Conservation (phyloP, 805 yeast genomes). For the Pichia eremophila region DNA sequence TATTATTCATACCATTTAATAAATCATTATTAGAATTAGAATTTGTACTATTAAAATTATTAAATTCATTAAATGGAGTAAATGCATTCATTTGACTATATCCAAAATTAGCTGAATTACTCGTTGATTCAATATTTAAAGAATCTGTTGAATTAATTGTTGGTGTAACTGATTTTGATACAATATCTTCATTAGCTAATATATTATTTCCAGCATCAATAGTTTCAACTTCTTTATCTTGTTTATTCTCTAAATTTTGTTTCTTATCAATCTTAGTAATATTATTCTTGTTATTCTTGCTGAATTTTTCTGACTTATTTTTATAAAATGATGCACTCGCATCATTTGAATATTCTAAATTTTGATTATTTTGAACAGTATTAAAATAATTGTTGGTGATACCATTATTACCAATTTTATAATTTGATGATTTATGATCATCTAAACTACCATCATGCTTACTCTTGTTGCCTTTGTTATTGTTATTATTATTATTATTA, state of each 20-base stretch:
- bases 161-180: background rate
- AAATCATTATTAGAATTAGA: background rate
- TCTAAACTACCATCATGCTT: too few species aligned
- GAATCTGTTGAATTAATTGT: background rate
- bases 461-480: conserved; percentile 1
- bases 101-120: background rate
- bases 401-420: conserved; percentile 6
- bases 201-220: too few species aligned
- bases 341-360: background rate
- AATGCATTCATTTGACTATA: background rate
- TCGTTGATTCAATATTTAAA: background rate
- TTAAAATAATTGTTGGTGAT: conserved; percentile 2
- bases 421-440: background rate
- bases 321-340: background rate
- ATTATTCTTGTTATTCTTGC: background rate
- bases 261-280: too few species aligned
- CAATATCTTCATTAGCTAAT: background rate
- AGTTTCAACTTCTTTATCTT: background rate
- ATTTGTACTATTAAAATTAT: too few species aligned
- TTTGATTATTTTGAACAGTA: background rate
- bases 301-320: background rate
- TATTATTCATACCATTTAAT: background rate
- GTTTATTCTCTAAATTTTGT: too few species aligned
- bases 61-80: background rate
- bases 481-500: conserved; percentile 1